Base-by-base conservation (phyloP, 345 rosid species). In the Noccaea caerulescens region DNA sequence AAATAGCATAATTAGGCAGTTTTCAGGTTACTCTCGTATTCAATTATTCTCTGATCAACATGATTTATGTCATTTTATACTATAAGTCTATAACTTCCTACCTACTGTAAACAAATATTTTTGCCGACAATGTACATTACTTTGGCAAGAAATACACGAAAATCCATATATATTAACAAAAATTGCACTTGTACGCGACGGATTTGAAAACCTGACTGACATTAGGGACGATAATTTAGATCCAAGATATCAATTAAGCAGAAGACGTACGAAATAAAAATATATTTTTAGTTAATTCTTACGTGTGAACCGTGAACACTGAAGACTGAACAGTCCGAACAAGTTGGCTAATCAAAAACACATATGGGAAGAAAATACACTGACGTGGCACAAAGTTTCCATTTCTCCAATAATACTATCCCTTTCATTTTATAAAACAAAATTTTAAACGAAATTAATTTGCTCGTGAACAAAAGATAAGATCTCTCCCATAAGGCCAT, bases 271-370 rank as follows among this genome's bases (percentile, higher is more conserved):
- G 6, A 18, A 53, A 11, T 32, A 27, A 27, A 27, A 6, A 30
- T 55, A 45, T 33, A 18, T 25, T 53, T 41, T 20, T 10, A 37
- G 10, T 6, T 10, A 27, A 52, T 45, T 18, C n/a, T 58, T 47
- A 37, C 30, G 57, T 50, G 50, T 52, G 75, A 63, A 20, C 23
- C 1, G 23, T 20, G 23, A 20, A 20, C 23, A 20, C 23, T 20
- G 23, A 20, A 20, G 23, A 50, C 44, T 32, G 53, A 51, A 11
- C n/a, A 69, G 65, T 42, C 55, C 59, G 51, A 51, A 52, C 62
- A 71, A 62, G 62, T 51, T 71, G 62, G 62, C 69, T 52, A 71
- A 62, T 52, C 45, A 44, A 61, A 71, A 60, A 27, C 65, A 61
- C 42, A 14, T 16, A 16, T 50, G 44, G 61, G 36, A 60, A 18